Base-by-base conservation (phyloP, 352 stramenopile genomes). In the Globisporangium takayamanum region DNA sequence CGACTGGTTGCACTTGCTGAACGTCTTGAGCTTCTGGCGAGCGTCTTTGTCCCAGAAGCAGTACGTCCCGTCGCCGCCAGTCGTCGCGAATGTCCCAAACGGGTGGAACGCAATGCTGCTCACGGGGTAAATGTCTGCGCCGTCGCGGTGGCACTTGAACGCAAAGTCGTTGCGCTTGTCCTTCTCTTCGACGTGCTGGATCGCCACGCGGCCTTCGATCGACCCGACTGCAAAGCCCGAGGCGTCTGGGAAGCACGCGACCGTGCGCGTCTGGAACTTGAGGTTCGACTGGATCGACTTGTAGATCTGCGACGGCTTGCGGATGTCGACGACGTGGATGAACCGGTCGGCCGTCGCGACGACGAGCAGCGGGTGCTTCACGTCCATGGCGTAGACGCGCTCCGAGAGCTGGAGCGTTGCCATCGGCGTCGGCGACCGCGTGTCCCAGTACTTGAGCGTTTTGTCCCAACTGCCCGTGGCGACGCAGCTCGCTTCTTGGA, bases 41-140 rank as follows among this genome's bases (percentile, higher is more conserved):
- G 94, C 97, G 66, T 99, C 95, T 75, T 98, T 98, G 80, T 99
- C 96, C 97, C 97, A 99, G 76, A 99, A 99, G 69, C 95, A 98
- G 61, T 97, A 98, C 44, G 96, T 93, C 50, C 95, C 95, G 68
- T 99, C 96, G 28, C 84, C 80, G 15, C 97, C 97, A 6, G 96
- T 91, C 15, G 97, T 99, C 2, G 95, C 87, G 72, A 99, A 98
- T n/a, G 94, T 99, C 39, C 95, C 95, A 63, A 91, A 88, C 36
- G 79, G 76, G 68, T 98, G 91, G 69, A 98, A 98, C 53, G 78
- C 70, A 56, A 98, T 91, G 46, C 65, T 88, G 70, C 91, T 97
- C 20, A 98, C 88, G 1, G 86, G 78, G 59, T 93, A 96, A 68
- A 97, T 95, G 52, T 94, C 72, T 26, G 73, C 71, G 58, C 76